A percentile compares a stretch with the other conserved stretches of the same genome.
Conservation (phyloP, 2,329 filamentous ascomycete genomes). For the Aspergillus versicolor region DNA sequence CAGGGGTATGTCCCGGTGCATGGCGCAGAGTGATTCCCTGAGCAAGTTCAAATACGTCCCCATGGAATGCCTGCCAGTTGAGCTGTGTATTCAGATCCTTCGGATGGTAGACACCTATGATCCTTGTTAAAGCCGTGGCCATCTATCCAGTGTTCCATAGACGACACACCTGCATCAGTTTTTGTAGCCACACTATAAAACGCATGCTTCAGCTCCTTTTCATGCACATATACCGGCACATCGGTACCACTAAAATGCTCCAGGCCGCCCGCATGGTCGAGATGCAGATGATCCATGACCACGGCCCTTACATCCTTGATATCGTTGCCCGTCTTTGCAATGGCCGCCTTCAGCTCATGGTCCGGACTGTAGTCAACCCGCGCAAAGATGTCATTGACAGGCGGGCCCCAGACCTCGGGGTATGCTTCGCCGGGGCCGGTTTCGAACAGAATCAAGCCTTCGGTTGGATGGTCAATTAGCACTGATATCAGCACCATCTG, state of each 20-base stretch:
- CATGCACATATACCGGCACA: slow-evolving; percentile 49
- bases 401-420: slow-evolving; percentile 28
- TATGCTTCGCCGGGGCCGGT: slow-evolving; percentile 44
- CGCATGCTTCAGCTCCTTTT: slow-evolving; percentile 48
- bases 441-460: slow-evolving; percentile 48
- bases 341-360: slow-evolving; percentile 36
- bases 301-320: slow-evolving; percentile 50
- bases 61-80: slow-evolving; percentile 47
- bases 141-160: too few species aligned
- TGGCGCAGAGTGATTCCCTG: slow-evolving; percentile 41
- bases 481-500: slow-evolving; percentile 44
- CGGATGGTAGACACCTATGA: slow-evolving; percentile 30
- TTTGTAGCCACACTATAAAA: slow-evolving; percentile 47
- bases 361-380: slow-evolving; percentile 11
- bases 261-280: slow-evolving; percentile 51
- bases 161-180: slow-evolving; percentile 30
- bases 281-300: slow-evolving; percentile 48
- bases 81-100: slow-evolving; percentile 29
- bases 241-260: slow-evolving; percentile 46
- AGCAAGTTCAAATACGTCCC: slow-evolving; percentile 39
- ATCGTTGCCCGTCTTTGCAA: slow-evolving; percentile 38
- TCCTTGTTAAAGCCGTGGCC: too few species aligned
- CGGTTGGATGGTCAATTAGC: slow-evolving; percentile 46
- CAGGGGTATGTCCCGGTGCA: slow-evolving; percentile 38
- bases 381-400: not conserved